These are phyloP conservation scores for Barnettozyma botsteinii DNA, from an alignment of 805 yeast species.

Conservation along the genomic window DNA sequence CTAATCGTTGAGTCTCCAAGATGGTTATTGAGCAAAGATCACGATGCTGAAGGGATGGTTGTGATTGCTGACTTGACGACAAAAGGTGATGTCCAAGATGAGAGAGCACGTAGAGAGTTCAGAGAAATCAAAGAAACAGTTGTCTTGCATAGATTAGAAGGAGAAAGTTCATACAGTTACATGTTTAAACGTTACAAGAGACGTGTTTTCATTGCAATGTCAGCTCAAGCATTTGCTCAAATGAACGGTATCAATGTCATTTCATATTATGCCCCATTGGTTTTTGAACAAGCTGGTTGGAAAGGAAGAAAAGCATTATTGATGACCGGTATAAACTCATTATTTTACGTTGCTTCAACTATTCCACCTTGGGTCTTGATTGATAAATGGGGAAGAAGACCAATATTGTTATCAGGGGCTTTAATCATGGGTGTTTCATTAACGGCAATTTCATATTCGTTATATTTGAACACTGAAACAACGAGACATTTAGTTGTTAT, in stretches of 20 bases:
- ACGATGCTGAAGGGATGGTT: constrained; percentile 73
- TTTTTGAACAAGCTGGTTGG: constrained; percentile 96
- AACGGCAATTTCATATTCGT: constrained; percentile 54
- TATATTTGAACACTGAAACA: constrained; percentile 40
- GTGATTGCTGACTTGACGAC: constrained; percentile 82
- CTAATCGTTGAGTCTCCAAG: constrained; percentile 84
- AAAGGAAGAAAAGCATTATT: constrained; percentile 77
- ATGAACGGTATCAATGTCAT: constrained; percentile 90
- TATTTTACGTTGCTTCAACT: constrained; percentile 59
- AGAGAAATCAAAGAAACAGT: constrained; percentile 79
- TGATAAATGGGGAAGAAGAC: constrained; percentile 88
- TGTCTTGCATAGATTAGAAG: constrained; percentile 70
- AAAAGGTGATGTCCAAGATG: constrained; percentile 67
- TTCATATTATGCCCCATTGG: constrained; percentile 89
- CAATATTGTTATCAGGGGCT: constrained; percentile 76
- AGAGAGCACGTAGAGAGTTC: constrained; percentile 64
- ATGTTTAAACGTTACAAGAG: constrained; percentile 73
- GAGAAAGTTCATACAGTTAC: constrained; percentile 66
- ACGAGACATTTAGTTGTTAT: constrained; percentile 71
- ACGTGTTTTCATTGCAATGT: constrained; percentile 81
- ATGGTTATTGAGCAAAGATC: constrained; percentile 81
- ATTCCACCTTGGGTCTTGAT: constrained; percentile 89
- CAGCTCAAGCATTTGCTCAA: constrained; percentile 89
- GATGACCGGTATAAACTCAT: constrained; percentile 79
- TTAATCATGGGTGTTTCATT: constrained; percentile 72